These are phyloP conservation scores for Ilex aquifolium DNA, from an alignment of 257 asterid genomes.

Conservation along the genomic window DNA sequence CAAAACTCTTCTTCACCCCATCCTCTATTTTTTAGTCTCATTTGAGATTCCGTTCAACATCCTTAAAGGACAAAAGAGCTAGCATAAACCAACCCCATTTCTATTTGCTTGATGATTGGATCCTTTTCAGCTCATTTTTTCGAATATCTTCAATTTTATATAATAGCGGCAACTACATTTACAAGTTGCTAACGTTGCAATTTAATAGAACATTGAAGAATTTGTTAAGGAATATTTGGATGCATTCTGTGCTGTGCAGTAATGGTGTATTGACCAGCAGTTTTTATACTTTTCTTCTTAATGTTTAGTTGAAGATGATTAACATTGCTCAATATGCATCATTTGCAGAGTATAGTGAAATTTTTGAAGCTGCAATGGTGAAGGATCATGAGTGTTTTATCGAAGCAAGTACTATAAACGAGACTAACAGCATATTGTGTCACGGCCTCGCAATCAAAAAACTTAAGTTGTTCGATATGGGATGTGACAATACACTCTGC, in stretches of 20 bases:
- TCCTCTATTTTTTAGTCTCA: constrained; percentile 20
- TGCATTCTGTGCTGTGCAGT: not conserved
- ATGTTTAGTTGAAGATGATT: not conserved
- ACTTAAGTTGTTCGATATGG: too few species aligned
- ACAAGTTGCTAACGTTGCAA: not conserved
- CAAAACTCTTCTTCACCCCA: constrained; percentile 30
- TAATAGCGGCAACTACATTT: not conserved
- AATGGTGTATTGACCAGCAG: not conserved
- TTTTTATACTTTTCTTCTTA: not conserved
- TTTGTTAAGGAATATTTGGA: not conserved
- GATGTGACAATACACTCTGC: too few species aligned
- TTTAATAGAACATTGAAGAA: not conserved
- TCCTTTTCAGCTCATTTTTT: constrained; percentile 5
- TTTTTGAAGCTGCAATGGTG: too few species aligned
- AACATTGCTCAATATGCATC: too few species aligned
- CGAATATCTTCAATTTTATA: constrained; percentile 2
- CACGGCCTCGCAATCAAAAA: too few species aligned
- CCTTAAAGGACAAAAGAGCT: constrained; percentile 45
- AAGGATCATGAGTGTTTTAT: too few species aligned
- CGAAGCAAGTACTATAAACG: too few species aligned
- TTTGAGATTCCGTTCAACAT: constrained; percentile 49
- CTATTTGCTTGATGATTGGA: constrained; percentile 32
- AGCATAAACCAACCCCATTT: constrained; percentile 43
- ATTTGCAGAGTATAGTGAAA: too few species aligned
- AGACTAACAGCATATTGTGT: too few species aligned